Evolutionary conservation across 306 rosid species (phyloP), one percentile per base, ranked within the genome.

Genomic region (Prunus salicina): DNA sequence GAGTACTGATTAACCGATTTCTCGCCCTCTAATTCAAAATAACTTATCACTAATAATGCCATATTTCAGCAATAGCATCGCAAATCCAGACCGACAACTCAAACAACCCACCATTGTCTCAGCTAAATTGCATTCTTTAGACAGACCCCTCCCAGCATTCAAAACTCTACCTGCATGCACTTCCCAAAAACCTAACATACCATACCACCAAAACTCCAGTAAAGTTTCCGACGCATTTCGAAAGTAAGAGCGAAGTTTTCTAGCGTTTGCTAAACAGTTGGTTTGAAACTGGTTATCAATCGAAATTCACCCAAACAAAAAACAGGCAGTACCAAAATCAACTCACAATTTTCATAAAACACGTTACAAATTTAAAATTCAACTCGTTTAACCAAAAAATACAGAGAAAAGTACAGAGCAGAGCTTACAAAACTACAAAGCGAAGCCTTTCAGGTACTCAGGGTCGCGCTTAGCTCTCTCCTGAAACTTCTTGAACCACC

Each of bases 401-500:
- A 5, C 12, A 55, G 19, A 47, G 3, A 45, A 28, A 63, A 57
- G 8, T 25, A 47, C 55, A 51, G 57, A 3, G 45, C 2, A n/a
- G 61, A 19, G 22, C 76, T 24, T 12, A 65, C 58, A 30, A 55
- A 52, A 46, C 50, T 50, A 64, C 70, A 70, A 84, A 62, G 84
- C 87, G 74, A 89, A 93, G 81, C 92, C 88, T 76, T 90, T 91
- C 84, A 93, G 72, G 84, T 89, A 93, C 62, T 90, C 90, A 55
- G 96, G 98, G 79, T 93, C 98, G 20, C 94, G 93, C 85, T 84
- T 89, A 14, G 96, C 94, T 77, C 86, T 81, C 77, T 93, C 94
- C 80, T 89, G 96, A 46, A 90, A 93, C 75, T 93, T 93, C 82
- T 90, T 90, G 88, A 92, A 95, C 99, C 99, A 95, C 27, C 93